Conservation (phyloP, 306 rosid species). For the Notholithocarpus densiflorus region DNA sequence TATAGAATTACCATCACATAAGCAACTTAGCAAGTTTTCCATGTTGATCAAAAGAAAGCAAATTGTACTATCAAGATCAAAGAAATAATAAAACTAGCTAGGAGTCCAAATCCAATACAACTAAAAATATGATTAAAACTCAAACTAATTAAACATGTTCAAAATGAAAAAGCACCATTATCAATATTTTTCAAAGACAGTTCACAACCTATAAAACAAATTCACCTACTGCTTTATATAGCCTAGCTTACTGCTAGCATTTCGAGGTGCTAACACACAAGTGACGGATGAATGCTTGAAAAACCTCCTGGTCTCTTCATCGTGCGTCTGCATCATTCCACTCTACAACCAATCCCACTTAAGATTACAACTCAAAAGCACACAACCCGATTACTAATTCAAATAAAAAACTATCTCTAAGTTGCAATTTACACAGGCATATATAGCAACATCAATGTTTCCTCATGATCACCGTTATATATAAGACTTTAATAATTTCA, state of each 20-base stretch:
- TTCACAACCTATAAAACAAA: background rate
- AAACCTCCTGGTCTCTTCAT: constrained; percentile 78
- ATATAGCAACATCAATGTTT: too few relatives aligned
- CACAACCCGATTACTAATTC: background rate
- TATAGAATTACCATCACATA: constrained; percentile 28
- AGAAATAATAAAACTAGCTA: background rate
- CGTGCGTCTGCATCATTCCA: constrained; percentile 90
- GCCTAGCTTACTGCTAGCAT: constrained; percentile 75
- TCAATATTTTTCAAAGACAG: too few relatives aligned
- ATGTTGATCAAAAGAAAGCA: constrained; percentile 7
- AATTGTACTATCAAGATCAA: background rate
- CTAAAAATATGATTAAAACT: background rate
- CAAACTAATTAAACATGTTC: background rate
- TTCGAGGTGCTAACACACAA: constrained; percentile 82
- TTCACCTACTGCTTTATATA: constrained; percentile 72
- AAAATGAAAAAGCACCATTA: background rate
- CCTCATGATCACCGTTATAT: too few relatives aligned
- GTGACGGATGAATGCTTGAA: constrained; percentile 91
- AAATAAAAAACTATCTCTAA: background rate
- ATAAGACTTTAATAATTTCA: too few relatives aligned
- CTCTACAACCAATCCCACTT: constrained; percentile 36
- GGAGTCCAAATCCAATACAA: background rate
- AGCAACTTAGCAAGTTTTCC: constrained; percentile 19
- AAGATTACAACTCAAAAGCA: constrained; percentile 13
- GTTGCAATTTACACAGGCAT: too few relatives aligned